phyloP scores from a whole-genome alignment of 805 yeast genomes.

The Candida stauntonica region DNA sequence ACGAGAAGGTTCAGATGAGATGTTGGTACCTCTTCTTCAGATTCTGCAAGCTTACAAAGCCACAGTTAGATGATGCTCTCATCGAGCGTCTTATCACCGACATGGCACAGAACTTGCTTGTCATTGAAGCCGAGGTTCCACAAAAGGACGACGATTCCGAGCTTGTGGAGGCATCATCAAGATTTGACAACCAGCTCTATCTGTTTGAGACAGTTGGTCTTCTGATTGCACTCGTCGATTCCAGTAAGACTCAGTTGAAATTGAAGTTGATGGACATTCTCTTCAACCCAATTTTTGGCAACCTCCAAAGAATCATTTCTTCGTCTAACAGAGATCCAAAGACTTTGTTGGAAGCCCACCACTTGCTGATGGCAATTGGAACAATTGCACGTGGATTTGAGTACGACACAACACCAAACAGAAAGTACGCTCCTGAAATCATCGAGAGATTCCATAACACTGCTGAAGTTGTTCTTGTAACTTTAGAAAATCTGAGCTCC shows the following conservation, averaged over 20 bases:
- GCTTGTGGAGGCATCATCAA: constrained; percentile 42
- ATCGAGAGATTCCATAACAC: constrained; percentile 57
- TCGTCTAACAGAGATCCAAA: constrained; percentile 37
- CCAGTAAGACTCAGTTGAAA: constrained; percentile 40
- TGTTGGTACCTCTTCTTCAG: constrained; percentile 89
- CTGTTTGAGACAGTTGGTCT: constrained; percentile 85
- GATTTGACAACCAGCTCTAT: constrained; percentile 74
- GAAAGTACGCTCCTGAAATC: constrained; percentile 32
- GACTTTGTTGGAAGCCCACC: constrained; percentile 73
- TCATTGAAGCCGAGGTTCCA: constrained; percentile 50
- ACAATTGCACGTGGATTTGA: constrained; percentile 84
- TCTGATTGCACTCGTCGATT: constrained; percentile 49
- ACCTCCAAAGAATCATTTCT: constrained; percentile 62
- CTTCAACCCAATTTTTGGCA: constrained; percentile 69
- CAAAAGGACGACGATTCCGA: constrained; percentile 54
- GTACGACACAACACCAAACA: constrained; percentile 27
- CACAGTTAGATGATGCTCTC: constrained; percentile 46
- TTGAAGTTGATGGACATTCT: constrained; percentile 54
- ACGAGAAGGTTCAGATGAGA: constrained; percentile 72
- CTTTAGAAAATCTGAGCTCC: constrained; percentile 69
- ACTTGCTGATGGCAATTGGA: constrained; percentile 82
- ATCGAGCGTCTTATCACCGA: constrained; percentile 55
- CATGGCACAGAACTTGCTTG: constrained; percentile 56
- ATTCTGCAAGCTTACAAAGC: constrained; percentile 73
- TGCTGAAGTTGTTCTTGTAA: constrained; percentile 78